Evolutionary conservation across 2,329 filamentous ascomycete genomes (phyloP).

Genomic region (Colletotrichum coccodes): DNA sequence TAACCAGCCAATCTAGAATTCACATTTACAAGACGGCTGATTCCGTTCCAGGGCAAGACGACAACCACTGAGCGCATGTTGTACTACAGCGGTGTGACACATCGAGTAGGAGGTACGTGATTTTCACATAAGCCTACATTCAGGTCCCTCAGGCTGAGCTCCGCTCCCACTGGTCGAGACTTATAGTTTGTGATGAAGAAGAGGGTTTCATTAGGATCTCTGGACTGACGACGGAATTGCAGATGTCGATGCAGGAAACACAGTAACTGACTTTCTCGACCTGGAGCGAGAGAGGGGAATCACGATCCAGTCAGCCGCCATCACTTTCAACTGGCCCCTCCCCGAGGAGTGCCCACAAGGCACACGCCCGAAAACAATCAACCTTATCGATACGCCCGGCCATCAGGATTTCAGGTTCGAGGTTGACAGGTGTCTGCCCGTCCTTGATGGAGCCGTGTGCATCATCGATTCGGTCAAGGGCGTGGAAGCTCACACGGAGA

Average conservation of each 20-base stretch:
- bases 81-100: constrained; percentile 91
- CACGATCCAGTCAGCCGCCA: constrained; percentile 96
- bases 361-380: constrained; percentile 73
- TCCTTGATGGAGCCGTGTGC: constrained; percentile 91
- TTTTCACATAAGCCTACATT: not conserved
- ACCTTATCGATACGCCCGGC: constrained; percentile 94
- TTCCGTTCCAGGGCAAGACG: constrained; percentile 78
- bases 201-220: not conserved
- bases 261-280: constrained; percentile 95
- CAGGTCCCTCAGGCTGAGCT: not conserved
- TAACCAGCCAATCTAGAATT: constrained; percentile 13
- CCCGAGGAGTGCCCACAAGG: constrained; percentile 52
- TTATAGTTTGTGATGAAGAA: not conserved
- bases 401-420: constrained; percentile 99
- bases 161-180: not conserved
- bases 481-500: constrained; percentile 96
- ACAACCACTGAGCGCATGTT: constrained; percentile 99
- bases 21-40: constrained; percentile 30
- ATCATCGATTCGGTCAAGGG: constrained; percentile 93
- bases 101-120: constrained; percentile 77
- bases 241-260: constrained; percentile 97
- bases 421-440: constrained; percentile 87
- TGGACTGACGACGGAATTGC: not conserved
- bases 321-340: constrained; percentile 93
- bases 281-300: constrained; percentile 93